phyloP scores from a whole-genome alignment of 1,284 basidiomycete species.

The Ustilago xerochloae region DNA sequence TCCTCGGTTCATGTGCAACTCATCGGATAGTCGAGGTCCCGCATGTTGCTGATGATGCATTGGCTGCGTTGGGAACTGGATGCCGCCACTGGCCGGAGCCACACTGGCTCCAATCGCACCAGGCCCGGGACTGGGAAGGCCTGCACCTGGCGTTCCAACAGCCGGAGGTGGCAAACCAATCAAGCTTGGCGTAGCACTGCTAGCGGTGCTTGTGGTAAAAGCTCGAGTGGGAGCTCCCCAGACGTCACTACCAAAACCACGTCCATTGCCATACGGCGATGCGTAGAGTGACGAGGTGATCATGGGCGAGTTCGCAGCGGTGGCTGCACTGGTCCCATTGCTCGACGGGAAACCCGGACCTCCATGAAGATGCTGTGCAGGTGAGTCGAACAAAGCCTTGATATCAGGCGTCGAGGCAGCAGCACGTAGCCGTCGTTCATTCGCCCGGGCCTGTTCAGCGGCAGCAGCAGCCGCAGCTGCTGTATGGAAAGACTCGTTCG shows the following conservation, averaged over 20 bases:
- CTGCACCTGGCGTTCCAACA: constrained; percentile 21
- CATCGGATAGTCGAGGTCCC: constrained; percentile 48
- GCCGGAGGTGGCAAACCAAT: constrained; percentile 37
- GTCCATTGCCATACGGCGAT: constrained; percentile 56
- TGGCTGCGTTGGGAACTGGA: constrained; percentile 53
- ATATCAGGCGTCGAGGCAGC: constrained; percentile 92
- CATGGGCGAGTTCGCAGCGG: constrained; percentile 53
- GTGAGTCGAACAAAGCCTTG: constrained; percentile 85
- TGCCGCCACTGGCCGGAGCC: constrained; percentile 18
- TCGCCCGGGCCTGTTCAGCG: constrained; percentile 71
- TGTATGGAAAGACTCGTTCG: constrained; percentile 59
- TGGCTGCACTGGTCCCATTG: constrained; percentile 29
- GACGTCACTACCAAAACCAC: constrained; percentile 59
- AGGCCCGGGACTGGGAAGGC: constrained; percentile 22
- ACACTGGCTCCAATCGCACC: constrained; percentile 22
- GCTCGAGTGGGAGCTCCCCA: constrained; percentile 62
- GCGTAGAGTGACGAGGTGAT: constrained; percentile 60
- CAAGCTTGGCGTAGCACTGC: constrained; percentile 40
- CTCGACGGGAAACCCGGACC: constrained; percentile 59
- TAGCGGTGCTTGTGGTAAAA: constrained; percentile 37
- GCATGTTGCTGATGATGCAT: constrained; percentile 38
- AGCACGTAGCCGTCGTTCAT: constrained; percentile 80
- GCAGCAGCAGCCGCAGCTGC: constrained; percentile 37
- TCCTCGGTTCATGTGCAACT: constrained; percentile 43
- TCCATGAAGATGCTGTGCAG: constrained; percentile 69